phyloP scores from a whole-genome alignment of 345 rosid genomes.

The Eucalyptus decipiens region DNA sequence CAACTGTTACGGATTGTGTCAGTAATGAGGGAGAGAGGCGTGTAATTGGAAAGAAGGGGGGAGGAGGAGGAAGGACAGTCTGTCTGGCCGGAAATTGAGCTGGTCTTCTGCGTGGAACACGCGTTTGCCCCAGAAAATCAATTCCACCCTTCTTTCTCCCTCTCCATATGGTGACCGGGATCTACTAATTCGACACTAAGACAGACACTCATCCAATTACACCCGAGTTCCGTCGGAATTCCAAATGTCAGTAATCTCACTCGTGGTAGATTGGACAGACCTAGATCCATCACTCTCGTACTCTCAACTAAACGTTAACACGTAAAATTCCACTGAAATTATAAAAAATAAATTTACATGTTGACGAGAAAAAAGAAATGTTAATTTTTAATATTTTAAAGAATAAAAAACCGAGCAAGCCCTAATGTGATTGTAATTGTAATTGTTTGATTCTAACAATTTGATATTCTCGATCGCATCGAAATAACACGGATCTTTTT shows the following conservation, averaged over 20 bases:
- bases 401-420: neutral
- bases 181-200: neutral
- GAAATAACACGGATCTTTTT: neutral
- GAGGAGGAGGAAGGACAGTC: neutral
- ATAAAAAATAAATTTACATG: neutral
- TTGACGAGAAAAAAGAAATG: neutral
- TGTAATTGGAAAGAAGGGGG: neutral
- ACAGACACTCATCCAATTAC: neutral
- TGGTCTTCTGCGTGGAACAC: neutral
- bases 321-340: neutral
- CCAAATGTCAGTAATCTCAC: neutral
- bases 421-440: neutral
- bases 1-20: neutral
- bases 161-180: neutral
- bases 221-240: neutral
- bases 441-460: neutral
- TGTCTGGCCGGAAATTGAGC: neutral
- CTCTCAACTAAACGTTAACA: neutral
- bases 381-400: neutral
- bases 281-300: neutral
- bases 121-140: neutral
- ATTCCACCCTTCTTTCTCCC: neutral
- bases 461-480: rapidly evolving
- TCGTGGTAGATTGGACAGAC: neutral
- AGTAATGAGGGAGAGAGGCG: neutral